phyloP scores from a whole-genome alignment of 495 filamentous ascomycete species.

The Neurospora intermedia region DNA sequence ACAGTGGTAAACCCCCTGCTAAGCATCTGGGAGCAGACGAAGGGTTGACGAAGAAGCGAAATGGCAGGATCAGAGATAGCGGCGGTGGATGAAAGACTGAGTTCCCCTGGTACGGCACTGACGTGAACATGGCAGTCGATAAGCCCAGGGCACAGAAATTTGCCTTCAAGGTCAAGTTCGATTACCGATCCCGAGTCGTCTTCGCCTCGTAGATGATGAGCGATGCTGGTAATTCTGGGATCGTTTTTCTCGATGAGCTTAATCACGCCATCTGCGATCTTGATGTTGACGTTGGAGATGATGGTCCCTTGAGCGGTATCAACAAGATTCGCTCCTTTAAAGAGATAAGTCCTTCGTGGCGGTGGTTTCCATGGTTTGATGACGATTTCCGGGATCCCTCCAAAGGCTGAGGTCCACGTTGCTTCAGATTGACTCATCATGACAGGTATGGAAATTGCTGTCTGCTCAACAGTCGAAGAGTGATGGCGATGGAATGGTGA shows the following conservation, averaged over 20 bases:
- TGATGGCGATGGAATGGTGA: neutral
- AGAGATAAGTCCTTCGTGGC: conserved; percentile 13
- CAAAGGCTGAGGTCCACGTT: neutral
- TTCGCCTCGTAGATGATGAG: neutral
- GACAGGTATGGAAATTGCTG: neutral
- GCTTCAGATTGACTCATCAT: neutral
- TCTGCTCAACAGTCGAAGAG: neutral
- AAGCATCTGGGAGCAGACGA: conserved; percentile 37
- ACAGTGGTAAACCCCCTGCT: conserved; percentile 43
- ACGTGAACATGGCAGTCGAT: conserved; percentile 53
- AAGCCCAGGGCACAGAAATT: conserved; percentile 43
- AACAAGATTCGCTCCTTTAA: conserved; percentile 24
- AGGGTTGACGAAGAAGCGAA: conserved; percentile 32
- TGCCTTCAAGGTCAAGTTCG: conserved; percentile 30
- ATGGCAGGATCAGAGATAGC: conserved; percentile 4
- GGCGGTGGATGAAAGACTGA: conserved; percentile 10
- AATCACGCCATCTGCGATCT: conserved; percentile 18
- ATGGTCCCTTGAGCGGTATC: conserved; percentile 20
- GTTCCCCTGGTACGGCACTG: conserved; percentile 32
- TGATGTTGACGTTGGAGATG: conserved; percentile 16
- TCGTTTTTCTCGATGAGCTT: neutral
- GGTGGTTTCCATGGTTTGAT: conserved; percentile 29
- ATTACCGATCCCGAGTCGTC: conserved; percentile 3
- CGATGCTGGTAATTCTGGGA: neutral
- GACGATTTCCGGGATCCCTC: conserved; percentile 5